Evolutionary conservation across 768 basidiomycete genomes (phyloP), one percentile per base, ranked within the genome.

Genomic region (Tylopilus vinaceipallidus): DNA sequence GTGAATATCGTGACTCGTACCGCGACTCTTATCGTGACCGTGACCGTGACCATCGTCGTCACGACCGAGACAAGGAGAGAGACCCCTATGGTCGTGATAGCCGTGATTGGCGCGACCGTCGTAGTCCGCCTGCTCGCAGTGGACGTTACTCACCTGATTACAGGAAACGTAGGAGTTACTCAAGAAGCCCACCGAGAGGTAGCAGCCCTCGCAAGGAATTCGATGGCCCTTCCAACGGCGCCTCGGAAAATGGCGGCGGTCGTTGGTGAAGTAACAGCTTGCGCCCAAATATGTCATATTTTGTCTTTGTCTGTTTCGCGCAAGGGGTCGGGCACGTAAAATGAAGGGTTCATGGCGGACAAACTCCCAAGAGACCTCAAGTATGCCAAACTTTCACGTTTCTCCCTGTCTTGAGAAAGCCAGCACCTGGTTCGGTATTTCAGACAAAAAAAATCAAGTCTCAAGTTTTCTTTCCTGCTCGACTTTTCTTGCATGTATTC

Each of bases 71-170:
- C 37, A 71, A 62, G 56, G 81, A 83, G 19, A 67, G 81, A 36
- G 82, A 85, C 62, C 77, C 76, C 39, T 86, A 85, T 55, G 86
- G 85, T 49, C 77, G 87, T 41, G 86, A 88, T 66, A 78, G 63
- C 64, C 73, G 82, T 54, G 86, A 90, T 59, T 88, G 87, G 83
- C 81, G 87, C 57, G 88, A 91, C 58, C 81, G 88, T 59, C 83
- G 90, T 54, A 86, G 85, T 73, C 83, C 86, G 42, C 73, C 84
- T 49, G 81, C 85, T 47, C 74, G 81, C 45, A 73, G 83, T 56
- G 76, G 82, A 52, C 74, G 86, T 50, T 84, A 88, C 74, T 89
- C 86, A 55, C 88, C 88, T 53, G 87, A 88, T 58, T 82, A 87
- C 56, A 77, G 85, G 59, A 79, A 77, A 65, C 84, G 89, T 47